Percentiles rank a stretch among this genome's conserved stretches.
Evolutionary conservation across 495 filamentous ascomycete genomes (phyloP).

Genomic region (Chaetomium tenue): DNA sequence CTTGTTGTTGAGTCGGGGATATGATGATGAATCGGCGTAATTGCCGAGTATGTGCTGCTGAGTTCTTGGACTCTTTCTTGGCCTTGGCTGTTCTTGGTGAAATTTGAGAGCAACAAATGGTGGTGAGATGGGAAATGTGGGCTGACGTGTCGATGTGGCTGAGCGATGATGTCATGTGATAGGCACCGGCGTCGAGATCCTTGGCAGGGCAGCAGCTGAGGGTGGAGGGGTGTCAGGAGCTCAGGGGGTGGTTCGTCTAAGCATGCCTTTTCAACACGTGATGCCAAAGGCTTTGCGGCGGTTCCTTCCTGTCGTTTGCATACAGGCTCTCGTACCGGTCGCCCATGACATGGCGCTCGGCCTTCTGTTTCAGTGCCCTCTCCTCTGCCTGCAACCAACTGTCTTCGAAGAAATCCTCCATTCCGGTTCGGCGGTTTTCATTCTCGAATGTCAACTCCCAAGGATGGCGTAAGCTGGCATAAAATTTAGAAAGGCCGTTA

Average conservation of each 20-base stretch:
- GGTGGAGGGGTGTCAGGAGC: too few species aligned
- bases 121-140: not conserved
- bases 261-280: not conserved
- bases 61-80: too few species aligned
- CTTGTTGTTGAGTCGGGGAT: too few species aligned
- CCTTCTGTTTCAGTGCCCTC: not conserved
- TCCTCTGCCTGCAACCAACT: not conserved
- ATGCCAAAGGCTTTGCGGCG: slow-evolving; percentile 5
- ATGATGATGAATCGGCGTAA: too few species aligned
- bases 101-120: not conserved
- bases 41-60: too few species aligned
- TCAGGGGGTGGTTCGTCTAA: too few species aligned
- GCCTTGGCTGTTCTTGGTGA: not conserved
- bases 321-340: slow-evolving; percentile 6
- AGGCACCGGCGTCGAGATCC: too few species aligned
- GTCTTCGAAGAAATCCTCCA: too few species aligned
- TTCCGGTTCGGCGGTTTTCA: too few species aligned
- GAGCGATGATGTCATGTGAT: slow-evolving; percentile 5
- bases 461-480: not conserved
- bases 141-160: not conserved
- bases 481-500: not conserved
- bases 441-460: not conserved
- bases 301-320: slow-evolving; percentile 2
- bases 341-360: slow-evolving; percentile 7
- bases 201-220: too few species aligned